Evolutionary conservation across 2,329 filamentous ascomycete genomes (phyloP), one percentile per base, ranked within the genome.

Genomic region (Cladosporium halotolerans): DNA sequence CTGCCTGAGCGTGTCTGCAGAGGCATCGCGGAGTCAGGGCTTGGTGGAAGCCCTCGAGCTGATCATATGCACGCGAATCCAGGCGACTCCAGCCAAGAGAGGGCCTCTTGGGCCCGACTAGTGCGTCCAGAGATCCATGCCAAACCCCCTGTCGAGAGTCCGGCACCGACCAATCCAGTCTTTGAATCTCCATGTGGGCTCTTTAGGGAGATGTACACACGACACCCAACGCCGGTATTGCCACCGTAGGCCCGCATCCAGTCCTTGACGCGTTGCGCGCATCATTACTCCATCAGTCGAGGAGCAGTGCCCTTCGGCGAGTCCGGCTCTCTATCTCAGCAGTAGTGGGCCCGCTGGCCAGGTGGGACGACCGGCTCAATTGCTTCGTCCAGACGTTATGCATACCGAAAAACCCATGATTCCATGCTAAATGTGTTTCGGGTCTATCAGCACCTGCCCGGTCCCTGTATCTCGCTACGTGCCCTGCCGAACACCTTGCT

Each of bases 401-500:
- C 48, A 51, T 36, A 36, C 38, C 11, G 39, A 33, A 34, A 31
- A 40, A 38, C 40, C 36, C 11, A 39, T 39, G n/a, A 39, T 9
- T 8, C 8, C n/a, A 39, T 14, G 13, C 36, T 33, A 44, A 32
- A 10, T 18, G 28, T 51, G 40, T 43, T 38, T 28, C 19, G 33
- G 42, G 44, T 14, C 33, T 40, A 44, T 23, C 48, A 40, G 40
- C 31, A 28, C 33, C 44, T 40, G 40, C 48, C 48, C 44, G 16
- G 48, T 51, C 48, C 40, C 40, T 34, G 48, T 51, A 32, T 43
- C 48, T 51, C 48, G 48, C 48, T 38, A 44, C 47, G 47, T 51
- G 40, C 48, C 40, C 47, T 51, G 40, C 48, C 48, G 39, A 49
- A 49, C 46, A 28, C 23, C 23, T 28, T 28, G 23, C 23, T 28